phyloP scores from a whole-genome alignment of 192 early-diverging fungal species.

The Podila minutissima region DNA sequence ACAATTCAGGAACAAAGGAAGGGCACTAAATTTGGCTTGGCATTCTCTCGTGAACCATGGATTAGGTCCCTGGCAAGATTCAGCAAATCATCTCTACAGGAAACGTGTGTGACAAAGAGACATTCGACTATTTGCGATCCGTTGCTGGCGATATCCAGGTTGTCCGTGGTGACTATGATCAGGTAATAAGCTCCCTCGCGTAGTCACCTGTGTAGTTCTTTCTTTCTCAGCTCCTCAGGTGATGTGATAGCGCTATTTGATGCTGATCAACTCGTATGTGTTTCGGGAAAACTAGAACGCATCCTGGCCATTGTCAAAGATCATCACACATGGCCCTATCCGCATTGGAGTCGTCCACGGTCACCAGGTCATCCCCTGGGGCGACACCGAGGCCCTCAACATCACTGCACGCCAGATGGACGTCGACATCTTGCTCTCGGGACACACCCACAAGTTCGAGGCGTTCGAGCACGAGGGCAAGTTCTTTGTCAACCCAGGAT shows the following conservation, averaged over 20 bases:
- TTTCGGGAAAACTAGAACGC: conserved; percentile 47
- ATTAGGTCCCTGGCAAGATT: conserved; percentile 91
- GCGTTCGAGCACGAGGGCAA: conserved; percentile 92
- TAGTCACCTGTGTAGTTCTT: no score
- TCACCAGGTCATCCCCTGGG: conserved; percentile 87
- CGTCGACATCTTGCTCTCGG: conserved; percentile 89
- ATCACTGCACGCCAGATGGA: conserved; percentile 89
- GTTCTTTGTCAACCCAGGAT: conserved; percentile 97
- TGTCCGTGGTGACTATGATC: conserved; percentile 89
- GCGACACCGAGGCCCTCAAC: conserved; percentile 75
- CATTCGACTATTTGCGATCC: conserved; percentile 87
- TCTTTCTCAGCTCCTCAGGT: not conserved
- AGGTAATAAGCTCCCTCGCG: conserved; percentile 47
- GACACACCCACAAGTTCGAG: conserved; percentile 91
- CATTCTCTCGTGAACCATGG: not conserved
- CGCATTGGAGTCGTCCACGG: conserved; percentile 86
- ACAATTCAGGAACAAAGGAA: not conserved
- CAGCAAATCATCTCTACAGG: conserved; percentile 95
- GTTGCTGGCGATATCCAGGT: conserved; percentile 80
- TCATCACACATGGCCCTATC: conserved; percentile 70
- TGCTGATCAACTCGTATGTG: not conserved
- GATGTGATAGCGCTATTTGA: not conserved
- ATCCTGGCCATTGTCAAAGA: conserved; percentile 69
- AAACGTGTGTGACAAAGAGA: conserved; percentile 85
- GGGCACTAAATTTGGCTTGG: not conserved